These are phyloP conservation scores for Verticillium nubilum DNA, from an alignment of 2,329 filamentous ascomycete species.

Conservation along the genomic window DNA sequence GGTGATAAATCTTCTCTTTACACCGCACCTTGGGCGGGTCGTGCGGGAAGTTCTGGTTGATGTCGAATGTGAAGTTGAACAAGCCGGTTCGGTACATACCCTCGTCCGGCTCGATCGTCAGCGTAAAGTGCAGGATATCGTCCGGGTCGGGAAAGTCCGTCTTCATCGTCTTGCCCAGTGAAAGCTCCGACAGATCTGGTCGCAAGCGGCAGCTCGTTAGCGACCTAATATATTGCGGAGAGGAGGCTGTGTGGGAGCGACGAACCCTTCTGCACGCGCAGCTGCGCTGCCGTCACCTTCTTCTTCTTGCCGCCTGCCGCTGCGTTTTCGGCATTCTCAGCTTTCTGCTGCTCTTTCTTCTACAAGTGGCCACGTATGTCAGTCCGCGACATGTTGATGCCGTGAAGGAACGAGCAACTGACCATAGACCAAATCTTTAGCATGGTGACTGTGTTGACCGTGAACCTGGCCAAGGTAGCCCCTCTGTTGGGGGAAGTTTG, in stretches of 20 bases:
- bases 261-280: slow-evolving; percentile 91
- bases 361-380: slow-evolving; percentile 31
- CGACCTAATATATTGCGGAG: background rate
- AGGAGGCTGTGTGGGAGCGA: slow-evolving; percentile 1
- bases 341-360: slow-evolving; percentile 96
- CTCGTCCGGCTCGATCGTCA: slow-evolving; percentile 81
- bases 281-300: slow-evolving; percentile 94
- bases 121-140: slow-evolving; percentile 78
- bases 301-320: slow-evolving; percentile 82
- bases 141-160: slow-evolving; percentile 77
- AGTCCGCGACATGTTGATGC: background rate
- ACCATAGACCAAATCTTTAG: slow-evolving; percentile 99
- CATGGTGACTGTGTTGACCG: slow-evolving; percentile 56
- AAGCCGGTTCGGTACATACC: slow-evolving; percentile 80
- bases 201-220: background rate
- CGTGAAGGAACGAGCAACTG: slow-evolving; percentile 24
- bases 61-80: slow-evolving; percentile 87
- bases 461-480: slow-evolving; percentile 1
- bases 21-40: slow-evolving; percentile 97
- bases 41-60: slow-evolving; percentile 94
- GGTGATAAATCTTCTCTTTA: slow-evolving; percentile 97
- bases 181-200: slow-evolving; percentile 74
- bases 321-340: slow-evolving; percentile 71
- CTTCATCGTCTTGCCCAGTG: slow-evolving; percentile 73
- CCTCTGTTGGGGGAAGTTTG: background rate